phyloP scores from a whole-genome alignment of 495 filamentous ascomycete genomes.

The Neurospora sublineolata region DNA sequence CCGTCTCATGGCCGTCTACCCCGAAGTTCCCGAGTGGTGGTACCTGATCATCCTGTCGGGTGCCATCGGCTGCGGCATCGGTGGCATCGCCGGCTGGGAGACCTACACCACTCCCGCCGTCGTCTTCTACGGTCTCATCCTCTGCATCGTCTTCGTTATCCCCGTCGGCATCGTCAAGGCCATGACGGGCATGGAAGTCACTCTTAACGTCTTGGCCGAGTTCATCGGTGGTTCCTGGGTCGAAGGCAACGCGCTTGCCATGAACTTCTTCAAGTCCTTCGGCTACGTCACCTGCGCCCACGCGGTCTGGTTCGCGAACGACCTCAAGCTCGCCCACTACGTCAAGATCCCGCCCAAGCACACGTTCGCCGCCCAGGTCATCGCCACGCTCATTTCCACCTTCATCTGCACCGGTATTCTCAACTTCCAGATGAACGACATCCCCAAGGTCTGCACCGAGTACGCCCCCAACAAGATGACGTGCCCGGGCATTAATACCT shows the following conservation, averaged over 20 bases:
- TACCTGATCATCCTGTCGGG: slow-evolving; percentile 18
- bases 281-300: slow-evolving; percentile 27
- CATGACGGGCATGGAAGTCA: slow-evolving; percentile 29
- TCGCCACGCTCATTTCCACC: slow-evolving; percentile 24
- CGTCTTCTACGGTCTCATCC: slow-evolving; percentile 25
- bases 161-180: slow-evolving; percentile 28
- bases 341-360: slow-evolving; percentile 31
- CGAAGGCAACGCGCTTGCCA: slow-evolving; percentile 25
- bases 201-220: slow-evolving; percentile 28
- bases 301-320: slow-evolving; percentile 24
- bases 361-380: slow-evolving; percentile 27
- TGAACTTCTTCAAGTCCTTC: slow-evolving; percentile 33
- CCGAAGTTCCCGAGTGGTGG: slow-evolving; percentile 30
- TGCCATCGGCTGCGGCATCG: slow-evolving; percentile 21
- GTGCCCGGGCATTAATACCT: slow-evolving; percentile 28
- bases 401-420: slow-evolving; percentile 23
- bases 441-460: slow-evolving; percentile 25
- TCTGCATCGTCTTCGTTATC: slow-evolving; percentile 28
- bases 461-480: slow-evolving; percentile 26
- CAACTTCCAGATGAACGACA: slow-evolving; percentile 29
- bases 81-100: slow-evolving; percentile 22
- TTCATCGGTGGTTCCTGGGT: slow-evolving; percentile 28
- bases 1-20: slow-evolving; percentile 25
- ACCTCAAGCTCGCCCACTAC: slow-evolving; percentile 32
- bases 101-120: slow-evolving; percentile 28